phyloP scores from a whole-genome alignment of 495 filamentous ascomycete species.

The Neurospora tetrasperma region DNA sequence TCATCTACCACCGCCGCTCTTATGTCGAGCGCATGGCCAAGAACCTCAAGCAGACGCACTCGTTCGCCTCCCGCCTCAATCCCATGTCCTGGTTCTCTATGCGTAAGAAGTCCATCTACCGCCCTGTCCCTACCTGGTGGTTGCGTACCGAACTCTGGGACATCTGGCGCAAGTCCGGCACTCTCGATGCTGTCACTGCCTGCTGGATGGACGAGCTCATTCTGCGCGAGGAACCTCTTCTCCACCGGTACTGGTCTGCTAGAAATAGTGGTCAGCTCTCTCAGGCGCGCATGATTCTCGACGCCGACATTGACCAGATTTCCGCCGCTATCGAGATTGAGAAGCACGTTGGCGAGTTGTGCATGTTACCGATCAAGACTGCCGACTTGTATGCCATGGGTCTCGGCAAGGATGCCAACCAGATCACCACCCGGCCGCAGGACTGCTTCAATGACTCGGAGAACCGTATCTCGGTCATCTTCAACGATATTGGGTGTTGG shows the following conservation, averaged over 20 bases:
- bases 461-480: conserved; percentile 49
- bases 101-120: conserved; percentile 10
- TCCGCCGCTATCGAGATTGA: conserved; percentile 53
- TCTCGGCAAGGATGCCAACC: conserved; percentile 47
- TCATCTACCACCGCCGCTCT: conserved; percentile 13
- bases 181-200: conserved; percentile 51
- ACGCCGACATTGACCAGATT: conserved; percentile 45
- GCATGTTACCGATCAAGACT: conserved; percentile 49
- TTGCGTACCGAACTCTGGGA: conserved; percentile 55
- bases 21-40: conserved; percentile 7
- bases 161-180: conserved; percentile 48
- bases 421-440: conserved; percentile 32
- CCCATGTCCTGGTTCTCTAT: conserved; percentile 8
- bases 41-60: not conserved
- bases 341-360: conserved; percentile 47
- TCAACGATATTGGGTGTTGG: conserved; percentile 56
- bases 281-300: conserved; percentile 45
- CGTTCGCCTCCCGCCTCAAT: conserved; percentile 5
- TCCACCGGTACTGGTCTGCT: conserved; percentile 48
- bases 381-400: conserved; percentile 56
- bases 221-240: conserved; percentile 43
- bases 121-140: conserved; percentile 39
- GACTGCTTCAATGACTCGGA: conserved; percentile 39
- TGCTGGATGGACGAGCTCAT: conserved; percentile 55
- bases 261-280: conserved; percentile 45